Conservation (phyloP, 2,329 filamentous ascomycete genomes). For the Claviceps monticola region DNA sequence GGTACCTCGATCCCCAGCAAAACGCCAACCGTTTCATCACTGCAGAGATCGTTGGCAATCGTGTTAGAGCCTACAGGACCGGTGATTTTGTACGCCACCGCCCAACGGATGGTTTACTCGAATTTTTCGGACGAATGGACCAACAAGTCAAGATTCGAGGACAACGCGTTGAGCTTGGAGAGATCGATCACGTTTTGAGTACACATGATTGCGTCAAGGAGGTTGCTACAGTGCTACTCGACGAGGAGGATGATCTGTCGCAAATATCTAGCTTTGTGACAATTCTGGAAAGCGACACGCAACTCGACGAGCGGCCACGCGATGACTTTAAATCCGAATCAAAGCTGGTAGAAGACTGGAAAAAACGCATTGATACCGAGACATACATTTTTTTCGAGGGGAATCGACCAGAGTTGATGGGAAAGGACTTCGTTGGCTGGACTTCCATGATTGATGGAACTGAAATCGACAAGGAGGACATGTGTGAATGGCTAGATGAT, state of each 20-base stretch:
- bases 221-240: slow-evolving; percentile 8
- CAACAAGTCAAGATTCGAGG: slow-evolving; percentile 18
- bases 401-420: slow-evolving; percentile 6
- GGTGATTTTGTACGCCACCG: slow-evolving; percentile 14
- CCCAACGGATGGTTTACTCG: slow-evolving; percentile 11
- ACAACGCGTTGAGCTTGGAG: slow-evolving; percentile 16
- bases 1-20: slow-evolving; percentile 9
- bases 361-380: neutral
- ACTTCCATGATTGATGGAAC: slow-evolving; percentile 19
- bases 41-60: slow-evolving; percentile 2
- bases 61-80: slow-evolving; percentile 12
- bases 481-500: slow-evolving; percentile 20
- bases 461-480: slow-evolving; percentile 13
- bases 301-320: neutral
- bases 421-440: slow-evolving; percentile 18
- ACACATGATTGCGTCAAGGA: slow-evolving; percentile 7
- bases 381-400: neutral
- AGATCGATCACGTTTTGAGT: slow-evolving; percentile 14
- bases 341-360: neutral
- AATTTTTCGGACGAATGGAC: slow-evolving; percentile 17
- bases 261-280: slow-evolving; percentile 9
- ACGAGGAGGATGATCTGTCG: slow-evolving; percentile 1
- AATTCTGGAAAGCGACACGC: neutral
- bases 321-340: neutral
- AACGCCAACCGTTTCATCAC: slow-evolving; percentile 9